These are phyloP conservation scores for Trypanosoma lewisi DNA, from an alignment of 208 protist genomes.

Conservation along the genomic window DNA sequence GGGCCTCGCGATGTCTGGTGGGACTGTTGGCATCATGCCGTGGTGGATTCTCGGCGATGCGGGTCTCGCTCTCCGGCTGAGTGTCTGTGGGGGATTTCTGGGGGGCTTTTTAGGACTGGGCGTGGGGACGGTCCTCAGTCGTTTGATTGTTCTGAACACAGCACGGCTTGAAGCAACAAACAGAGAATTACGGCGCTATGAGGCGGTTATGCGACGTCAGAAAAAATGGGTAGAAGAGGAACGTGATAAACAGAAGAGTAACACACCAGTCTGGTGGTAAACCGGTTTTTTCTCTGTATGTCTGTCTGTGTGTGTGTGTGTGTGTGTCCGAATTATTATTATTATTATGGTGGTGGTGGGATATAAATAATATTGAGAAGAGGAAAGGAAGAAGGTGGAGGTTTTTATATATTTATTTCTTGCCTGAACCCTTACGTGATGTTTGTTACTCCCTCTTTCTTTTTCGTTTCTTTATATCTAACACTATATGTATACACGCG, in stretches of 20 bases:
- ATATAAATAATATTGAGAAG: too few relatives aligned
- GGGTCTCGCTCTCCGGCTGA: slow-evolving; percentile 54
- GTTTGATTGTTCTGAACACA: slow-evolving; percentile 70
- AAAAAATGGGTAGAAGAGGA: slow-evolving; percentile 58
- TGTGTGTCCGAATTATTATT: too few relatives aligned
- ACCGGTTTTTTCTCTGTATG: neutral
- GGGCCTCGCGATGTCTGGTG: slow-evolving; percentile 67
- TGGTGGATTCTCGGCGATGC: slow-evolving; percentile 86
- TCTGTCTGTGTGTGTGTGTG: slow-evolving; percentile 13
- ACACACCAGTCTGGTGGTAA: slow-evolving; percentile 73
- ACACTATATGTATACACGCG: too few relatives aligned
- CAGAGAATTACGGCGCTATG: slow-evolving; percentile 76
- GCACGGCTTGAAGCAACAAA: slow-evolving; percentile 62
- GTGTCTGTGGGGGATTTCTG: slow-evolving; percentile 52
- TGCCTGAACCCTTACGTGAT: too few relatives aligned
- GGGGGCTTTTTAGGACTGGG: slow-evolving; percentile 62
- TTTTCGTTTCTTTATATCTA: too few relatives aligned
- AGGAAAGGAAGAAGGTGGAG: too few relatives aligned
- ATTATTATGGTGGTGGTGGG: too few relatives aligned
- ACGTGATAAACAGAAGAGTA: slow-evolving; percentile 29
- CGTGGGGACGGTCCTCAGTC: slow-evolving; percentile 53
- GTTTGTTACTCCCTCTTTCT: too few relatives aligned
- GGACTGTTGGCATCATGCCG: slow-evolving; percentile 76
- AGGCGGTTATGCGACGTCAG: slow-evolving; percentile 77
- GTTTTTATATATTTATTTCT: too few relatives aligned